Evolutionary conservation across 2,329 filamentous ascomycete species (phyloP), one percentile per base, ranked within the genome.

Genomic region (Epichloe baconii): DNA sequence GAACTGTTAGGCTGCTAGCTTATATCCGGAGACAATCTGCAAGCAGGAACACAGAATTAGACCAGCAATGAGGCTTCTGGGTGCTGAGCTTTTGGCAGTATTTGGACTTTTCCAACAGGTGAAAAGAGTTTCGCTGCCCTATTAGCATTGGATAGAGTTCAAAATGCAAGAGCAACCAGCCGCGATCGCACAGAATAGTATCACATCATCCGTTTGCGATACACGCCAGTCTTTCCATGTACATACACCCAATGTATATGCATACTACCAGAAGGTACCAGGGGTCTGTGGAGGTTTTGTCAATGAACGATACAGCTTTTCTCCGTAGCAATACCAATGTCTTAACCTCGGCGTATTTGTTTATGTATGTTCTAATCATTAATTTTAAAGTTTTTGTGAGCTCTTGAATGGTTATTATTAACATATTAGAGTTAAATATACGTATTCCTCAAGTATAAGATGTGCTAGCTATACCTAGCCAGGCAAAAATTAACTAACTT

Each of bases 1-100:
- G 78, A 0, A 76, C 76, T 52, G 61, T 84, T 43, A 68, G 79
- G 50, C 62, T 93, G 54, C 66, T 91, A 52, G 74, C 72, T 23
- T 77, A 79, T 63, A 81, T 88, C n/a, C 72, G 71, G 17, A 45
- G 42, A 21, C n/a, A 40, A 8, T 17, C 44, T 43, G 14, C 17
- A 23, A 26, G 35, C 14, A 41, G 12, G 8, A 31, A 14, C 10
- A 6, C n/a, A 5, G 7, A 17, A 10, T 19, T 42, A 36, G 19
- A 40, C 17, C 19, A 35, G 34, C 36, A 36, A 36, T 31, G 31
- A 31, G 31, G 1, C 31, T 19, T 46, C 8, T 8, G 36, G 12
- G 15, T 38, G 5, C 2, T 14, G 14, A 38, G 14, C 10, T 15
- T 7, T 15, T 38, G 12, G 36, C 36, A 31, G 11, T 31, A n/a